Percentiles rank a stretch among this genome's conserved stretches.
Conservation (phyloP, 2,329 filamentous ascomycete species). For the Clarireedia paspali region DNA sequence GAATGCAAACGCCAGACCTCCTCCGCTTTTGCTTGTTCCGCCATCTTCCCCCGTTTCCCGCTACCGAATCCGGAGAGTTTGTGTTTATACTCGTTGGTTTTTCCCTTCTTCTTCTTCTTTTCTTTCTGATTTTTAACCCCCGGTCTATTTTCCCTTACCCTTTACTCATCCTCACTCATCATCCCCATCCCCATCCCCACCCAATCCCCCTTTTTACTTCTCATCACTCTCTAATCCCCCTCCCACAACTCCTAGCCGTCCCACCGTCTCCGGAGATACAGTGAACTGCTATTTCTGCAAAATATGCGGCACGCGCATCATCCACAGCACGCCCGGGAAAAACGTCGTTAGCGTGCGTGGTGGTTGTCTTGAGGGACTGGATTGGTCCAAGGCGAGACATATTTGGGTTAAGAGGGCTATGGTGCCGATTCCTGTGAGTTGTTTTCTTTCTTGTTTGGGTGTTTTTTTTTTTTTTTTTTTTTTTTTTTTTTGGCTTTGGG, state of each 20-base stretch:
- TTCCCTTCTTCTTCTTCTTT: neutral
- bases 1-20: slow-evolving; percentile 5
- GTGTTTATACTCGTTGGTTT: neutral
- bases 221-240: slow-evolving; percentile 1
- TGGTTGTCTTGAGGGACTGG: slow-evolving; percentile 56
- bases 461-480: neutral
- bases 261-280: slow-evolving; percentile 47
- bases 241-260: slow-evolving; percentile 36
- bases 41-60: slow-evolving; percentile 3
- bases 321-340: slow-evolving; percentile 54
- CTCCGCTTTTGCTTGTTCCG: slow-evolving; percentile 4
- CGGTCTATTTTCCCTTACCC: neutral
- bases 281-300: slow-evolving; percentile 62
- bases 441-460: neutral
- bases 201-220: neutral
- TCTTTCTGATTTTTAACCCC: too few relatives aligned
- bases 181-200: neutral
- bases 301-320: slow-evolving; percentile 55
- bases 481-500: neutral
- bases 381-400: slow-evolving; percentile 54
- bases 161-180: neutral
- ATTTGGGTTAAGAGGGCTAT: slow-evolving; percentile 39
- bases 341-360: slow-evolving; percentile 59
- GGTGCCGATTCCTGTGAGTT: slow-evolving; percentile 49
- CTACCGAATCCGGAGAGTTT: neutral